Percentiles rank a stretch among this genome's conserved stretches.
These are phyloP conservation scores for Martensiomyces pterosporus DNA, from an alignment of 192 early-diverging fungal genomes.

Conservation along the genomic window DNA sequence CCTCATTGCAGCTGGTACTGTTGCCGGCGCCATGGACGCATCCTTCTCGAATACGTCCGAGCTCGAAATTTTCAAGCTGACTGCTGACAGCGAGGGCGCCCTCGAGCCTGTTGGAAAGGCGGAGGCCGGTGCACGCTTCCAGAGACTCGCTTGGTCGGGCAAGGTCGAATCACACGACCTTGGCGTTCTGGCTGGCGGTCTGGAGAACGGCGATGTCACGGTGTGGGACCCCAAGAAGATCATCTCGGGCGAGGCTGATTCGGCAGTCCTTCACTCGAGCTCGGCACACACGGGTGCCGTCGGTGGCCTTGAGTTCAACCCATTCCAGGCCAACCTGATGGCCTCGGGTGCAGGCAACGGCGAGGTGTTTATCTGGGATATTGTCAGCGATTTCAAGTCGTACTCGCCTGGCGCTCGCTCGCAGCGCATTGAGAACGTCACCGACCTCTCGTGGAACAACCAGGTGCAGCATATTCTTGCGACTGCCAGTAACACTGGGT, in stretches of 20 bases:
- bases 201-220: conserved; percentile 90
- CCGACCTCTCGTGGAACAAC: conserved; percentile 87
- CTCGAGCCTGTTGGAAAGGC: conserved; percentile 21
- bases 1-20: conserved; percentile 86
- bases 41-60: conserved; percentile 85
- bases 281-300: conserved; percentile 84
- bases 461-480: conserved; percentile 92
- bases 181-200: conserved; percentile 87
- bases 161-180: conserved; percentile 9
- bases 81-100: conserved; percentile 7
- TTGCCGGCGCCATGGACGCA: conserved; percentile 94
- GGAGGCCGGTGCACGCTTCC: conserved; percentile 59
- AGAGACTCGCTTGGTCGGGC: conserved; percentile 79
- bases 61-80: conserved; percentile 85
- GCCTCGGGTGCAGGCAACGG: conserved; percentile 87
- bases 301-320: conserved; percentile 89
- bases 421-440: conserved; percentile 82
- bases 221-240: conserved; percentile 82
- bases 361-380: conserved; percentile 95
- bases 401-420: conserved; percentile 85
- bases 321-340: conserved; percentile 77
- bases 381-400: conserved; percentile 80
- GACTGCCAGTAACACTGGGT: conserved; percentile 83
- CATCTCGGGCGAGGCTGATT: conserved; percentile 58
- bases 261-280: conserved; percentile 61